phyloP scores from a whole-genome alignment of 2,329 filamentous ascomycete species.

The Botrytis fragariae region DNA sequence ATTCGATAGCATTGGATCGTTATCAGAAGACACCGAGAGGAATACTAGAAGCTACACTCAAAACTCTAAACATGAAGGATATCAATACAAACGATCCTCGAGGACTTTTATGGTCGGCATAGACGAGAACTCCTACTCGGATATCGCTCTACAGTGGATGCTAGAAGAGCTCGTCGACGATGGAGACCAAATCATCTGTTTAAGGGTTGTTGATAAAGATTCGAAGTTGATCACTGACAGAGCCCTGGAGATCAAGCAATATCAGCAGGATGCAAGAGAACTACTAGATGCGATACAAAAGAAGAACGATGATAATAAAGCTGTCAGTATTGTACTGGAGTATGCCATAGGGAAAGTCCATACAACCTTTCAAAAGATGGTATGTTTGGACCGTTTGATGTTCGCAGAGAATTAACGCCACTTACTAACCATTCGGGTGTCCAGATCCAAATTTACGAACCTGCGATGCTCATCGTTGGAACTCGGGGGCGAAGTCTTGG shows the following conservation, averaged over 20 bases:
- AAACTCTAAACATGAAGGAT: slow-evolving; percentile 70
- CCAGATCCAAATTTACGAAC: slow-evolving; percentile 71
- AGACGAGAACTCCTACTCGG: slow-evolving; percentile 72
- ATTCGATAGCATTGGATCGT: slow-evolving; percentile 69
- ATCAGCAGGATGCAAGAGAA: slow-evolving; percentile 62
- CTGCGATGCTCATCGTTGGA: slow-evolving; percentile 69
- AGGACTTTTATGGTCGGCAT: slow-evolving; percentile 71
- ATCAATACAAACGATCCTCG: slow-evolving; percentile 64
- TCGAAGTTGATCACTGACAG: slow-evolving; percentile 61
- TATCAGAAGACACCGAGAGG: slow-evolving; percentile 60
- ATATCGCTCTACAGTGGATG: slow-evolving; percentile 72
- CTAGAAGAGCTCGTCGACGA: slow-evolving; percentile 75
- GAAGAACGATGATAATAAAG: slow-evolving; percentile 68
- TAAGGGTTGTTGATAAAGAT: slow-evolving; percentile 70
- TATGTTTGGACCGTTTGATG: slow-evolving; percentile 40
- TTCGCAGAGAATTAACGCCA: background rate
- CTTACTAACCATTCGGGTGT: slow-evolving; percentile 23
- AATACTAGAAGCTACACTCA: slow-evolving; percentile 62
- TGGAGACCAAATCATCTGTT: slow-evolving; percentile 71
- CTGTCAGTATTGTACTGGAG: slow-evolving; percentile 70
- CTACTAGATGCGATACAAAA: slow-evolving; percentile 64
- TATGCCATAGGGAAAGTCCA: slow-evolving; percentile 70
- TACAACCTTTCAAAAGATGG: slow-evolving; percentile 72
- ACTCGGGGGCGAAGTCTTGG: slow-evolving; percentile 66
- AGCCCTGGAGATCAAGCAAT: slow-evolving; percentile 57